Conservation (phyloP, 306 rosid genomes). For the Cicer yamashitae region DNA sequence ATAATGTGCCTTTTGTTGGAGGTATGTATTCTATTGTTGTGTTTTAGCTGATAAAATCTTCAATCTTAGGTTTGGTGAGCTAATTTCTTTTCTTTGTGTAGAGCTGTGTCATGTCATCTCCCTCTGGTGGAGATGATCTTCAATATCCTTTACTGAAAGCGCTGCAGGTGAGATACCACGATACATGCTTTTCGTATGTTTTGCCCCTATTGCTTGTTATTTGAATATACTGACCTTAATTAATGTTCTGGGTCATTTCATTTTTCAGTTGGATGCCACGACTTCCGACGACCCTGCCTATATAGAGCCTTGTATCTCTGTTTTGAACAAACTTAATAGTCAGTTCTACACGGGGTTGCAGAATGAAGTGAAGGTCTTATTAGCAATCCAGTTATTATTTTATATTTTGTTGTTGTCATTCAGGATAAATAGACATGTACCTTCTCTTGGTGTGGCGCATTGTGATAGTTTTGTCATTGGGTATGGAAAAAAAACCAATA, state of each 20-base stretch:
- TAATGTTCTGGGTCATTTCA: conserved; percentile 33
- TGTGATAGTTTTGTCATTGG: conserved; percentile 1
- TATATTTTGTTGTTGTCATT: conserved; percentile 24
- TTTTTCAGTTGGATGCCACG: conserved; percentile 65
- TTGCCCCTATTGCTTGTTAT: neutral
- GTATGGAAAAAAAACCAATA: neutral
- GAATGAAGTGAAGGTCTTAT: conserved; percentile 70
- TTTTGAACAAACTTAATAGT: conserved; percentile 66
- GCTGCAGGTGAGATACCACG: conserved; percentile 63
- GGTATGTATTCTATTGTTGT: conserved; percentile 51
- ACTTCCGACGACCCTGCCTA: conserved; percentile 63
- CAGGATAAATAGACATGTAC: conserved; percentile 32
- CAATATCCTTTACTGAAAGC: conserved; percentile 68
- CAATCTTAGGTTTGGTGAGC: conserved; percentile 38
- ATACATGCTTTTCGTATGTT: conserved; percentile 15
- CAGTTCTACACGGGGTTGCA: conserved; percentile 62
- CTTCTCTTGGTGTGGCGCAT: conserved; percentile 7
- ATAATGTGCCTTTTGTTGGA: conserved; percentile 82
- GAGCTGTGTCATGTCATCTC: conserved; percentile 69
- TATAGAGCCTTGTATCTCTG: conserved; percentile 72
- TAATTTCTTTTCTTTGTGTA: conserved; percentile 46
- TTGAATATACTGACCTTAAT: conserved; percentile 31
- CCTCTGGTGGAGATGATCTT: conserved; percentile 58
- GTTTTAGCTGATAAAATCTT: conserved; percentile 23
- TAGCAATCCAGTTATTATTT: conserved; percentile 27